Base-by-base conservation (phyloP, 345 rosid species). In the Euphorbia lathyris region DNA sequence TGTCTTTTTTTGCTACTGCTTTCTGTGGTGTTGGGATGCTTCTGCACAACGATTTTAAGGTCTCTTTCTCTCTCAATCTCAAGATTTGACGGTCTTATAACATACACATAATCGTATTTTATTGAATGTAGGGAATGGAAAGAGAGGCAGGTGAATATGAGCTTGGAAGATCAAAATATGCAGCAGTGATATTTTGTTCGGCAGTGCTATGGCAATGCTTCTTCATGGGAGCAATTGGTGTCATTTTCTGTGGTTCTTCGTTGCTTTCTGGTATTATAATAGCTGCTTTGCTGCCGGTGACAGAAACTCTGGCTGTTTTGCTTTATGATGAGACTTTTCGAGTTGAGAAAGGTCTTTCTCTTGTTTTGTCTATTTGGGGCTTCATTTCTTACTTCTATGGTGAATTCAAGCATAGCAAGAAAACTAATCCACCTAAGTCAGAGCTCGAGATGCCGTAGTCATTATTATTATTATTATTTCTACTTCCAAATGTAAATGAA, bases 21-120 rank as follows among this genome's bases (percentile, higher is more conserved):
- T 79, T 79, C 66, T 72, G 79, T 43, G n/a, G 30, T 6, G 34
- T 56, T n/a, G 83, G 77, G 45, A 79, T 79, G 82, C 3, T 75
- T 11, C 7, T 75, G 2, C 73, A 67, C 51, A 70, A 61, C 14
- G 65, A 34, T 61, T 38, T 61, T 36, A 19, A 2, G 47, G 25
- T n/a, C 65, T 61, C 26, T 61, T 43, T 1, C 65, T 36, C 50
- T 63, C 6, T 38, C 14, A 40, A 34, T 34, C 38, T 34, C 38
- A 34, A 34, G n/a, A n/a, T n/a, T n/a, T n/a, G n/a, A n/a, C n/a
- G n/a, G n/a, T n/a, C n/a, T n/a, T n/a, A n/a, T n/a, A n/a, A n/a
- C n/a, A n/a, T n/a, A n/a, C n/a, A n/a, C n/a, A n/a, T n/a, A n/a
- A n/a, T n/a, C n/a, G n/a, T n/a, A n/a, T n/a, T n/a, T n/a, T n/a